These are phyloP conservation scores for Cyclostephanos tholiformis DNA, from an alignment of 108 stramenopile species.

Conservation along the genomic window DNA sequence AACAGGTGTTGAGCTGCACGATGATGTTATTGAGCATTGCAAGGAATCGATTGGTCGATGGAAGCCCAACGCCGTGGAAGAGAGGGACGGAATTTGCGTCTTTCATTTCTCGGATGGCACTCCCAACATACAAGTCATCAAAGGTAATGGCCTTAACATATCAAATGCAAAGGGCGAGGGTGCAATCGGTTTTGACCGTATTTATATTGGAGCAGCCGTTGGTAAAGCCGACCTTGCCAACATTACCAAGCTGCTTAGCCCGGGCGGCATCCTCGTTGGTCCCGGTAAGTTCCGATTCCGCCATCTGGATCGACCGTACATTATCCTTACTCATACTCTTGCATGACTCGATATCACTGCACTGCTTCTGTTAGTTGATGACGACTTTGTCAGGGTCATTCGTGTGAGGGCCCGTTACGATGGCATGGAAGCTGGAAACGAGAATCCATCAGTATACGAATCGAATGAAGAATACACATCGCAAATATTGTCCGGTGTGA, in stretches of 20 bases:
- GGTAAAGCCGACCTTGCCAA: slow-evolving; percentile 50
- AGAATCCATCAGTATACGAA: slow-evolving; percentile 12
- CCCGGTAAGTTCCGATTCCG: slow-evolving; percentile 59
- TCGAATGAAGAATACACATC: slow-evolving; percentile 57
- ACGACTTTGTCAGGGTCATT: slow-evolving; percentile 80
- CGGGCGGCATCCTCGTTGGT: slow-evolving; percentile 84
- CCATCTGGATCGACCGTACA: slow-evolving; percentile 1
- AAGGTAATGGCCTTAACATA: slow-evolving; percentile 79
- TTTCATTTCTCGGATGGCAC: slow-evolving; percentile 46
- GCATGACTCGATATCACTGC: neutral
- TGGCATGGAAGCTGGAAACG: slow-evolving; percentile 8
- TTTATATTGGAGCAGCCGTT: slow-evolving; percentile 86
- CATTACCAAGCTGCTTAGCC: slow-evolving; percentile 72
- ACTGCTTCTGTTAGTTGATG: slow-evolving; percentile 54
- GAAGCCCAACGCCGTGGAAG: slow-evolving; percentile 50
- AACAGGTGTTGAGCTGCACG: slow-evolving; percentile 77
- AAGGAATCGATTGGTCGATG: slow-evolving; percentile 64
- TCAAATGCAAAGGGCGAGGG: slow-evolving; percentile 61
- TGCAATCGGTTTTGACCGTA: slow-evolving; percentile 81
- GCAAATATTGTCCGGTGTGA: slow-evolving; percentile 72
- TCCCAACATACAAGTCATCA: slow-evolving; percentile 61
- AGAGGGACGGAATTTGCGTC: slow-evolving; percentile 18
- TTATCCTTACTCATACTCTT: neutral
- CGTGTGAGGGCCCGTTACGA: slow-evolving; percentile 45
- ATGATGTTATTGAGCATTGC: slow-evolving; percentile 77